Base-by-base conservation (phyloP, 495 filamentous ascomycete genomes). In the Tuber indicum region DNA sequence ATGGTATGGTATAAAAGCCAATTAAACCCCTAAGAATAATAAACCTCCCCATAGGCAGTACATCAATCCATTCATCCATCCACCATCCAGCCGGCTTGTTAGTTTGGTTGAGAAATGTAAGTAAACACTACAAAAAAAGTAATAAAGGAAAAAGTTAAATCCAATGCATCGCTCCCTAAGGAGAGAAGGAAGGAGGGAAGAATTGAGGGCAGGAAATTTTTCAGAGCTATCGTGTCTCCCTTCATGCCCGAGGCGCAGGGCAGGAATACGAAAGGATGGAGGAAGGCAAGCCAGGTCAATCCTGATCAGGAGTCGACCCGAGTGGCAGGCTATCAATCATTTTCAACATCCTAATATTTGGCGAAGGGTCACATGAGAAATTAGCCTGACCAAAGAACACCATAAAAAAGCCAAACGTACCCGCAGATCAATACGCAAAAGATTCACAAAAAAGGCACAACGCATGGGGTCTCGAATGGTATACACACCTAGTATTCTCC, bases 401-500 rank as follows among this genome's bases (percentile, higher is more conserved):
- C 46, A 76, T 71, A 80, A 80, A 77, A 76, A 79, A 72, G 74
- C 42, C 46, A 80, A 80, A 80, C 78, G 75, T 80, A 80, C 78
- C 77, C 78, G 62, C 77, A 41, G 21, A 72, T 74, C 79, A 80
- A 71, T 58, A n/a, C 23, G 49, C 49, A 58, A 26, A 14, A 58
- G 49, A 14, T n/a, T 76, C 78, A 73, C 78, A 80, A 72, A 80
- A 76, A 80, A 80, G 41, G 74, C 78, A 80, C 66, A 80, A 80
- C 42, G 74, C 58, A 62, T 62, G 73, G 78, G 77, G 71, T 49
- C 62, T 66, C 71, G 74, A 74, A 58, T 80, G 78, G 71, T 80
- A 80, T 80, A 80, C 78, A 80, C 78, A 80, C 78, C 78, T 80
- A 72, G 75, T 80, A 46, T 77, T 80, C 76, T 80, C 78, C 43